These are phyloP conservation scores for Ilex paraguariensis DNA, from an alignment of 305 asterid species.

Conservation along the genomic window DNA sequence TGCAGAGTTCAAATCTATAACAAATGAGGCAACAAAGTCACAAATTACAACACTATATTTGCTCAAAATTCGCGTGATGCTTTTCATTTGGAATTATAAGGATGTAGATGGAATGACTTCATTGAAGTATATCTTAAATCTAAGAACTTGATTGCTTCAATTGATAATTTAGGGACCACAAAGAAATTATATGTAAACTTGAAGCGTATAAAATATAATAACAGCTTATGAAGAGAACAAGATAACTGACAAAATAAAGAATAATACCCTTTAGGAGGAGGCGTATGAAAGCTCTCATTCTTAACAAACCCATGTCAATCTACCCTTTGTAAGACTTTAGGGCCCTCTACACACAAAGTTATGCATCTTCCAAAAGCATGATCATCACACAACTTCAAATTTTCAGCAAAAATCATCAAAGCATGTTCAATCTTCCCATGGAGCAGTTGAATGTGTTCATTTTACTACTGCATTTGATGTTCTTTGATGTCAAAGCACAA, in stretches of 20 bases:
- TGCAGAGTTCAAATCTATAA: no score
- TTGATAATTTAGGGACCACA: no score
- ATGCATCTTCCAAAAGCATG: background rate
- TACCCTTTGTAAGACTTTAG: background rate
- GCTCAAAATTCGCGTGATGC: no score
- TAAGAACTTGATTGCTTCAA: no score
- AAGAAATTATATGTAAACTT: no score
- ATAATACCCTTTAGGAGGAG: background rate
- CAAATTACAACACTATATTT: no score
- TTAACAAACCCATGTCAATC: background rate
- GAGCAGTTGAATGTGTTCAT: slow-evolving; percentile 14
- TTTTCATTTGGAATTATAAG: no score
- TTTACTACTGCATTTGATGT: slow-evolving; percentile 14
- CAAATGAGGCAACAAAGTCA: no score
- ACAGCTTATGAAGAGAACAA: background rate
- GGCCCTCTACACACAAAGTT: background rate
- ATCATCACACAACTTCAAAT: background rate
- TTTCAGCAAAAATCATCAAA: background rate
- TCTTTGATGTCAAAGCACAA: slow-evolving; percentile 37
- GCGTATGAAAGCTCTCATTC: background rate
- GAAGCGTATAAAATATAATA: no score
- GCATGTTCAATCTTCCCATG: slow-evolving; percentile 21
- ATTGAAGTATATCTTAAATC: no score
- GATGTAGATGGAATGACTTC: no score
- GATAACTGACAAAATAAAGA: background rate